A percentile compares a stretch with the other conserved stretches of the same genome.
phyloP scores from a whole-genome alignment of 1,284 basidiomycete species.

The Fomitopsis pinicola region DNA sequence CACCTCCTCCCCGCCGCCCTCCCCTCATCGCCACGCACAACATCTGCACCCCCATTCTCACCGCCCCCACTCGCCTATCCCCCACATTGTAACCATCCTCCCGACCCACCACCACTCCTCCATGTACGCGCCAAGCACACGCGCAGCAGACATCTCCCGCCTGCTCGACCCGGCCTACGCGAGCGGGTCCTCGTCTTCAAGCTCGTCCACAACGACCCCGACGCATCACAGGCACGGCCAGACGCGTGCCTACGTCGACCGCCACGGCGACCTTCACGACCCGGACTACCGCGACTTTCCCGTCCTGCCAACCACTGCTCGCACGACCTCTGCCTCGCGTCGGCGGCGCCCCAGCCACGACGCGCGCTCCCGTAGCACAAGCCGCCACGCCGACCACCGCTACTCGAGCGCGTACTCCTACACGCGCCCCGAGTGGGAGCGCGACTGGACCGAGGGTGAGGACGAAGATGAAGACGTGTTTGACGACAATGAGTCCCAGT shows the following conservation, averaged over 20 bases:
- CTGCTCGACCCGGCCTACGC: slow-evolving; percentile 62
- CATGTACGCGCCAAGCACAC: slow-evolving; percentile 33
- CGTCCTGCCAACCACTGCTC: slow-evolving; percentile 27
- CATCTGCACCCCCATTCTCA: slow-evolving; percentile 22
- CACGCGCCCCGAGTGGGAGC: slow-evolving; percentile 7
- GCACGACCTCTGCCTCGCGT: slow-evolving; percentile 8
- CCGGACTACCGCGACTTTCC: slow-evolving; percentile 67
- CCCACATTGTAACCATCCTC: background rate
- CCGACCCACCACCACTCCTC: slow-evolving; percentile 10
- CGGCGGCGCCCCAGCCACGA: slow-evolving; percentile 20
- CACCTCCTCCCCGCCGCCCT: slow-evolving; percentile 3
- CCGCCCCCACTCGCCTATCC: slow-evolving; percentile 13
- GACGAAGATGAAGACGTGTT: slow-evolving; percentile 33
- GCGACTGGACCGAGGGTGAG: background rate
- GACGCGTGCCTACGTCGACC: slow-evolving; percentile 50
- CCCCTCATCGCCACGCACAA: slow-evolving; percentile 13
- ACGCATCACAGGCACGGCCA: slow-evolving; percentile 13
- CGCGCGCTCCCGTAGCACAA: slow-evolving; percentile 17
- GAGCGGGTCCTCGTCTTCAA: slow-evolving; percentile 32
- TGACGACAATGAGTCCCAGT: slow-evolving; percentile 24
- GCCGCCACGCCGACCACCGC: slow-evolving; percentile 13
- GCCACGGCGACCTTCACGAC: slow-evolving; percentile 59
- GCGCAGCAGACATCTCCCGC: slow-evolving; percentile 48
- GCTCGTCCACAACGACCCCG: slow-evolving; percentile 23
- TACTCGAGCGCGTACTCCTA: slow-evolving; percentile 17